Evolutionary conservation across 1,284 basidiomycete genomes (phyloP).

Genomic region (Filobasidium uniguttulatum): DNA sequence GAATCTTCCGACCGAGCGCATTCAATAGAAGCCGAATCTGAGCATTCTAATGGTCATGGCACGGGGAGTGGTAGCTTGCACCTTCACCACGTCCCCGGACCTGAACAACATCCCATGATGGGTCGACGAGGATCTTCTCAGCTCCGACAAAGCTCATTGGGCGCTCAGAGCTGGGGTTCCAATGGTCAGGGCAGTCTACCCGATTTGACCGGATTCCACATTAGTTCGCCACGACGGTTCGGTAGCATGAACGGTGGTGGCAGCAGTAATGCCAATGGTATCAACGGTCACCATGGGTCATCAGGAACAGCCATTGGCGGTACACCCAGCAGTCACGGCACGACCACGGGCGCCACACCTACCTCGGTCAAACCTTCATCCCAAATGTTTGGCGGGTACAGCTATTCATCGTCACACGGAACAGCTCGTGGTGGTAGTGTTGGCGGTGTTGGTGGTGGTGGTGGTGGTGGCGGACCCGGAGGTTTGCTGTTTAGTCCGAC

Average conservation of each 20-base stretch:
- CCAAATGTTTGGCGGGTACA: background rate
- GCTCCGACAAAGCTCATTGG: background rate
- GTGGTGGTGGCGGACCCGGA: too few species aligned
- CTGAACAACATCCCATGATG: background rate
- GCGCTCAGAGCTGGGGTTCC: background rate
- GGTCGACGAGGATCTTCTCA: background rate
- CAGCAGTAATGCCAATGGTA: background rate
- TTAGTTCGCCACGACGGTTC: constrained; percentile 8
- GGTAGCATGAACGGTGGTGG: background rate
- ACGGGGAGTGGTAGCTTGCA: too few species aligned
- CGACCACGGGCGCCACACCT: background rate
- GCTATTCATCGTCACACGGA: background rate
- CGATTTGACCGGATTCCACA: constrained; percentile 14
- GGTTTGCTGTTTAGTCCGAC: background rate
- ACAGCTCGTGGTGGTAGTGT: background rate
- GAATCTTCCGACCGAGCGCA: constrained; percentile 13
- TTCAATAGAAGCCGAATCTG: constrained; percentile 9
- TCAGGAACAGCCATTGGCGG: background rate
- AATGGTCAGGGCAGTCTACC: constrained; percentile 8
- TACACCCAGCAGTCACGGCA: too few species aligned
- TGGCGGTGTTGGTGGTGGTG: too few species aligned
- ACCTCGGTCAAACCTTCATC: too few species aligned
- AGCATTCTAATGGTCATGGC: constrained; percentile 3
- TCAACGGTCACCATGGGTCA: background rate
- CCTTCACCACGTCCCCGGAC: too few species aligned